Base-by-base conservation (phyloP, 352 stramenopile genomes). In the Globisporangium parvum region DNA sequence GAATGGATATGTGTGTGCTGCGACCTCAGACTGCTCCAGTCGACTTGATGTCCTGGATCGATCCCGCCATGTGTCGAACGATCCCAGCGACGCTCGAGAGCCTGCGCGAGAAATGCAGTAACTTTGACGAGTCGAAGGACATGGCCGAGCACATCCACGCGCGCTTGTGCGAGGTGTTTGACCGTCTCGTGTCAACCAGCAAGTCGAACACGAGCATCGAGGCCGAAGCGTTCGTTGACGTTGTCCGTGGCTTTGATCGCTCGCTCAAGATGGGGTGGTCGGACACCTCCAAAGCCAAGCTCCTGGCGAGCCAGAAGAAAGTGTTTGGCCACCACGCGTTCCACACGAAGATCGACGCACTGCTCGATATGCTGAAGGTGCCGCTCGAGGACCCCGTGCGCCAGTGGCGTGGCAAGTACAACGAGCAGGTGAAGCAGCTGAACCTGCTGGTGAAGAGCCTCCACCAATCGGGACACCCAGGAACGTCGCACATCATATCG, bases 341-440 rank as follows among this genome's bases (percentile, higher is more conserved):
- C 41, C 52, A 57, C 31, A 20, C 18, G 17, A 57, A 44, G 52
- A 57, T 57, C 11, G 52, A 51, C 14, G 14, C n/a, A 14, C 41
- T 57, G 18, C 41, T 57, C 3, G 44, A 57, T 9, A 9, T 23
- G 2, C 33, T 57, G 15, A 33, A 39, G 6, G 18, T 57, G n/a
- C n/a, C 18, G 2, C 20, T 44, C 6, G 20, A 35, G 11, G 11
- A 31, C 24, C 20, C n/a, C 24, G 40, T 57, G 15, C 31, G 28
- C n/a, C 12, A 49, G 8, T 57, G 52, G 52, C 20, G 42, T 39
- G 20, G 0, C 17, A 33, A 33, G 11, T 21, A 57, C 44, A 18
- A 50, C 1, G 33, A 44, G 6, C 18, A 51, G 3, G 41, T 31
- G 10, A 26, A 28, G 42, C 41, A 51, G 23, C 50, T 55, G 33